Conservation (phyloP, 305 asterid genomes). For the Solanum hybrid region DNA sequence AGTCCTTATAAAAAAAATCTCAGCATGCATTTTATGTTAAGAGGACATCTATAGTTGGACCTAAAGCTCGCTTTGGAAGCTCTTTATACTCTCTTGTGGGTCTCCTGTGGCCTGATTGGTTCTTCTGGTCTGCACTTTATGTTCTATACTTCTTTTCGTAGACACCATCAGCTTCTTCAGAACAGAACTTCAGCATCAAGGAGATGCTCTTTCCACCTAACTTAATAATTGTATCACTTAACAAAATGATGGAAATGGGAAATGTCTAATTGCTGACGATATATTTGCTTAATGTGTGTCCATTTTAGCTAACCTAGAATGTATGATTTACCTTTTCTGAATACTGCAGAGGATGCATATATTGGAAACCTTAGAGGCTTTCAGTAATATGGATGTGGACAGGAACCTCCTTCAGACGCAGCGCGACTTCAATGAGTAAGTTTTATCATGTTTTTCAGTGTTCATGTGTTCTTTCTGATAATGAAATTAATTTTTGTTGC, state of each 20-base stretch:
- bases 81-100: neutral
- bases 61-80: neutral
- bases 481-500: neutral
- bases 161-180: neutral
- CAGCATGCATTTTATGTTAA: neutral
- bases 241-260: neutral
- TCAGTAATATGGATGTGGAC: conserved; percentile 46
- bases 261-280: neutral
- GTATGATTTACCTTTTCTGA: conserved; percentile 1
- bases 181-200: neutral
- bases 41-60: neutral
- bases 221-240: neutral
- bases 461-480: neutral
- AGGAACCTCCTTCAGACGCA: conserved; percentile 38
- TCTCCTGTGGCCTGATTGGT: neutral
- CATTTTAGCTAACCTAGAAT: neutral
- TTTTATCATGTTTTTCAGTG: neutral
- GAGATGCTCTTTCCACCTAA: neutral
- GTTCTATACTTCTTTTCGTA: neutral
- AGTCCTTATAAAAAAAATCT: neutral
- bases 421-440: conserved; percentile 90
- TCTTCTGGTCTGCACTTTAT: neutral
- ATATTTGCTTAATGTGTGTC: neutral
- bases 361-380: conserved; percentile 72
- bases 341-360: conserved; percentile 65